Evolutionary conservation across 2,329 filamentous ascomycete species (phyloP), one percentile per base, ranked within the genome.

Genomic region (Didymella arachidicola): DNA sequence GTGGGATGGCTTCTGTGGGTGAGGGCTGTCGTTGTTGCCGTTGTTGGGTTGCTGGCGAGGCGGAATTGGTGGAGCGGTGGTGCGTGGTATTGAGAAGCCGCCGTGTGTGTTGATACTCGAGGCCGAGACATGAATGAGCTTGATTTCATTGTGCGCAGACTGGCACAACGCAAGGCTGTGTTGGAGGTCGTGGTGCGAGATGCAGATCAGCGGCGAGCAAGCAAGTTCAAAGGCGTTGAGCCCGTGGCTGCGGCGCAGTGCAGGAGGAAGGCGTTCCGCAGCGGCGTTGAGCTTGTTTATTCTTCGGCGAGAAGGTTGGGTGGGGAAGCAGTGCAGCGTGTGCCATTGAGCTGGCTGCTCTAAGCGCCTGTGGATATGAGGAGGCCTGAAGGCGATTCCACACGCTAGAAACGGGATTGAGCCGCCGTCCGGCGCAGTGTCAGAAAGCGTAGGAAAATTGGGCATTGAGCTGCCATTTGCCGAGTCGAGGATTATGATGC

Each of bases 291-390:
- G 45, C 45, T 42, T 50, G 14, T 45, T 41, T 59, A 27, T 22
- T 53, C 44, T 39, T 41, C 34, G 56, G 56, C 56, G 56, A 59
- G 45, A 42, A 54, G 51, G 43, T 45, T 54, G 42, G 41, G 56
- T 50, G 56, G 45, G 32, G 47, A 34, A 46, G 46, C 42, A 18
- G 50, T 53, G 50, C 45, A 22, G 30, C 25, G 16, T 12, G 26
- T 54, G 46, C 56, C 56, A 59, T 54, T 54, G 56, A 51, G 45
- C 11, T 38, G 25, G 39, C 39, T 30, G 39, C 46, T 46, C 18
- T 59, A 59, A 59, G 56, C 56, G 56, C 56, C 56, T 6, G 34
- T 14, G 18, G 14, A 47, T 22, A 22, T 42, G 29, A 45, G 50
- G 50, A 34, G 26, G 51, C 49, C 30, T 59, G 30, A 25, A 54